Evolutionary conservation across 2,329 filamentous ascomycete species (phyloP).

Genomic region (Beauveria australis): DNA sequence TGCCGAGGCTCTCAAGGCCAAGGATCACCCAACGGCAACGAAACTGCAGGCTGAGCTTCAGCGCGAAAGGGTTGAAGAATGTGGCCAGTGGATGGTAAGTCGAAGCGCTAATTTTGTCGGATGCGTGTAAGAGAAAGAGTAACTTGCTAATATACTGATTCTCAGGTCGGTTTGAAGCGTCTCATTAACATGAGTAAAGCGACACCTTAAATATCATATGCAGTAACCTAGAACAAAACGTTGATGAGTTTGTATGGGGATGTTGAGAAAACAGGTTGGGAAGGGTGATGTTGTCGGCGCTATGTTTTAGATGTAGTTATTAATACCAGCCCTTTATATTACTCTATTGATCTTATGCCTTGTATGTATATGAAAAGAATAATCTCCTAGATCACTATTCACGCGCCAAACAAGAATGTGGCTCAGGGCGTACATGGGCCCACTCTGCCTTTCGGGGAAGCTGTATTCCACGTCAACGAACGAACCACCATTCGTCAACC

Average conservation of each 20-base stretch:
- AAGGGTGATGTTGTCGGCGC: slow-evolving; percentile 9
- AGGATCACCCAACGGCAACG: slow-evolving; percentile 61
- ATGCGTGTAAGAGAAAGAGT: not conserved
- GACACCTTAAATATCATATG: slow-evolving; percentile 43
- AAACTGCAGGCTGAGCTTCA: slow-evolving; percentile 68
- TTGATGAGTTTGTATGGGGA: slow-evolving; percentile 18
- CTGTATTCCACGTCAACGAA: not conserved
- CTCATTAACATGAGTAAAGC: slow-evolving; percentile 73
- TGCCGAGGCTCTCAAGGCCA: slow-evolving; percentile 56
- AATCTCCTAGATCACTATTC: not conserved
- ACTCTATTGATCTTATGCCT: not conserved
- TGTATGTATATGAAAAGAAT: not conserved
- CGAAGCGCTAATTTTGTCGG: not conserved
- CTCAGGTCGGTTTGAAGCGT: slow-evolving; percentile 65
- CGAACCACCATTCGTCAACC: not conserved
- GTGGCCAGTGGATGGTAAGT: slow-evolving; percentile 81
- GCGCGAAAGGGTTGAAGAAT: slow-evolving; percentile 69
- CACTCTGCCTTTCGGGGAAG: not conserved
- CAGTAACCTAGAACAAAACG: not conserved
- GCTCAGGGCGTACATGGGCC: not conserved
- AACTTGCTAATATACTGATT: slow-evolving; percentile 30
- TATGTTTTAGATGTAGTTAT: slow-evolving; percentile 17
- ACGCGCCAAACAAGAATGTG: not conserved
- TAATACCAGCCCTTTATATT: slow-evolving; percentile 10
- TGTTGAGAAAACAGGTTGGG: slow-evolving; percentile 18